Evolutionary conservation across 345 rosid species (phyloP).

Genomic region (Erucastrum elatum): DNA sequence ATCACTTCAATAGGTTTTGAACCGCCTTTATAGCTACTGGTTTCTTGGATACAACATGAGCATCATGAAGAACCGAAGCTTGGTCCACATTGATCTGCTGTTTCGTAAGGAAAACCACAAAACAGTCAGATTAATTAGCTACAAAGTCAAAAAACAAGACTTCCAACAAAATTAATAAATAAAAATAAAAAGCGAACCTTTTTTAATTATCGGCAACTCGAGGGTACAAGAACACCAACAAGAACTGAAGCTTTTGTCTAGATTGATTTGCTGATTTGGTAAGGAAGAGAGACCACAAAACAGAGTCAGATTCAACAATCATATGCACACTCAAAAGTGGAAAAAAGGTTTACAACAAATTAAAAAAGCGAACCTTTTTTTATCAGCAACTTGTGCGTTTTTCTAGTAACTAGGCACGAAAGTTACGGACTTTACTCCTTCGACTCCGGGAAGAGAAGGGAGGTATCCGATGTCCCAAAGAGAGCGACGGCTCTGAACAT

Average conservation of each 20-base stretch:
- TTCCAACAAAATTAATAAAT: too few species aligned
- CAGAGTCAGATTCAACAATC: neutral
- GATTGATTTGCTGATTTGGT: neutral
- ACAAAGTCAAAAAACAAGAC: too few species aligned
- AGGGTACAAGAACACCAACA: neutral
- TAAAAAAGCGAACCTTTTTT: neutral
- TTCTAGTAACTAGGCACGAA: neutral
- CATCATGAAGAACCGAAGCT: too few species aligned
- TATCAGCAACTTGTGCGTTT: neutral
- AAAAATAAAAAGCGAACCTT: neutral
- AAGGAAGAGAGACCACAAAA: neutral
- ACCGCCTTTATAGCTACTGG: too few species aligned
- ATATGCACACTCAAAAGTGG: neutral
- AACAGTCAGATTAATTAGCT: too few species aligned
- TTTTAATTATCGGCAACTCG: neutral
- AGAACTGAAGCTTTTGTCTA: neutral
- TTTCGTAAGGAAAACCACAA: too few species aligned
- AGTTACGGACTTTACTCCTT: slow-evolving; percentile 75
- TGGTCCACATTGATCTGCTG: too few species aligned
- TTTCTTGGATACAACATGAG: too few species aligned
- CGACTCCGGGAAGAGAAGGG: slow-evolving; percentile 47
- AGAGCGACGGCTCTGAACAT: slow-evolving; percentile 53
- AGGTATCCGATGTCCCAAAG: slow-evolving; percentile 88
- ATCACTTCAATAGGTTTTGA: too few species aligned
- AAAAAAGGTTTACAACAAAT: neutral